These are phyloP conservation scores for Phytophthora megakarya DNA, from an alignment of 352 stramenopile genomes.

Conservation along the genomic window DNA sequence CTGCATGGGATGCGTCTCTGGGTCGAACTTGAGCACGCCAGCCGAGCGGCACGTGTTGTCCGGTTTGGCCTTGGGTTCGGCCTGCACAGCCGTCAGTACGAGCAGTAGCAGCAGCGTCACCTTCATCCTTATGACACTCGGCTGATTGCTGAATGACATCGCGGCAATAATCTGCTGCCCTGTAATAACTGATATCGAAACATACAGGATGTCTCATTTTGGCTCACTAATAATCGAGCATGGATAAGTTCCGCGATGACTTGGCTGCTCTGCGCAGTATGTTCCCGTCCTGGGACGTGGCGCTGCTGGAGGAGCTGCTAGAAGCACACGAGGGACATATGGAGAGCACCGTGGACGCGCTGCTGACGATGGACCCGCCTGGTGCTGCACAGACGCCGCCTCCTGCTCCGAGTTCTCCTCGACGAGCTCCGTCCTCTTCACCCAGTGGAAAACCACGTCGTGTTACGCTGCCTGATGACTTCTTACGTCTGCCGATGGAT, in stretches of 20 bases:
- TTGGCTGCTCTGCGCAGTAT: slow-evolving; percentile 70
- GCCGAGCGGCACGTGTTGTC: slow-evolving; percentile 59
- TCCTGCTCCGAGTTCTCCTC: slow-evolving; percentile 22
- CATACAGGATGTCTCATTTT: neutral
- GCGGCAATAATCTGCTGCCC: neutral
- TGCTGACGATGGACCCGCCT: slow-evolving; percentile 70
- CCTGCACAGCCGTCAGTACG: slow-evolving; percentile 21
- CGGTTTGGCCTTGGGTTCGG: slow-evolving; percentile 37
- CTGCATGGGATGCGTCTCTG: slow-evolving; percentile 63
- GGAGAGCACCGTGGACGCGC: slow-evolving; percentile 75
- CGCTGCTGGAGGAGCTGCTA: slow-evolving; percentile 64
- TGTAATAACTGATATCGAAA: slow-evolving; percentile 17
- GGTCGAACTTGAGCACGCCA: slow-evolving; percentile 73
- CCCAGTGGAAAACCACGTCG: slow-evolving; percentile 21
- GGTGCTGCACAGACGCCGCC: slow-evolving; percentile 1
- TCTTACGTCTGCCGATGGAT: slow-evolving; percentile 61
- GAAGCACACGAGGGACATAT: slow-evolving; percentile 69
- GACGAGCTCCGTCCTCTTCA: slow-evolving; percentile 21
- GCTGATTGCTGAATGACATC: slow-evolving; percentile 12
- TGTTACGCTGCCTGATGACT: slow-evolving; percentile 68
- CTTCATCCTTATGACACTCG: slow-evolving; percentile 23
- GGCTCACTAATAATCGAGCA: slow-evolving; percentile 34
- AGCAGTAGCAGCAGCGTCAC: slow-evolving; percentile 27
- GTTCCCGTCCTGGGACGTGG: slow-evolving; percentile 77
- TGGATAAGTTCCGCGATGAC: slow-evolving; percentile 69